phyloP scores from a whole-genome alignment of 2,329 filamentous ascomycete species.

The Myotisia sp. region DNA sequence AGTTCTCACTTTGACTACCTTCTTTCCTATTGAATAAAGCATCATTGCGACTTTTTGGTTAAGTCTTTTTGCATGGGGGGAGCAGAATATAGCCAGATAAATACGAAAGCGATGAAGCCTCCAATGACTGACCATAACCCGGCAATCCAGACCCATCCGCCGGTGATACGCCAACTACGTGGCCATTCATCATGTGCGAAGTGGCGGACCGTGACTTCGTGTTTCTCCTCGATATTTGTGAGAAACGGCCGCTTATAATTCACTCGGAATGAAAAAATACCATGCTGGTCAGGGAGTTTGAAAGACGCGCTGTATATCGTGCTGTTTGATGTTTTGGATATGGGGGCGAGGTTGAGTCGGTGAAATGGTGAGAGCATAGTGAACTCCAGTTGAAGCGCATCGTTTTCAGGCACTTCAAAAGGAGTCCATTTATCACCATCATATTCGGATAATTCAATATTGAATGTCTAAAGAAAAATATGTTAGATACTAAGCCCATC shows the following conservation, averaged over 20 bases:
- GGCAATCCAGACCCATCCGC: conserved; percentile 86
- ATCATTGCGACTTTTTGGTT: conserved; percentile 10
- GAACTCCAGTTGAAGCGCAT: conserved; percentile 86
- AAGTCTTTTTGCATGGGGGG: conserved; percentile 25
- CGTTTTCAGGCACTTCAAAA: conserved; percentile 54
- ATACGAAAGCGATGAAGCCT: conserved; percentile 74
- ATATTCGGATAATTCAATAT: conserved; percentile 81
- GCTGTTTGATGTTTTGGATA: conserved; percentile 47
- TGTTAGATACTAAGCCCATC: neutral
- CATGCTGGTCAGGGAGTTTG: conserved; percentile 85
- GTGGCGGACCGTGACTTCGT: conserved; percentile 85
- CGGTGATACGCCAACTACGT: conserved; percentile 75
- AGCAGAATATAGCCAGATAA: conserved; percentile 71
- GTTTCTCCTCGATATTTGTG: conserved; percentile 81
- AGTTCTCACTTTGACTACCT: neutral
- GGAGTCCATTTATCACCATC: conserved; percentile 57
- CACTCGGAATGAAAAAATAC: conserved; percentile 95
- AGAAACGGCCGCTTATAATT: conserved; percentile 95
- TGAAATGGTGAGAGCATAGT: conserved; percentile 98
- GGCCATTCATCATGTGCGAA: conserved; percentile 97
- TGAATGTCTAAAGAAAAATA: conserved; percentile 49
- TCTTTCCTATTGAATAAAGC: neutral
- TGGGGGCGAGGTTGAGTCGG: conserved; percentile 56
- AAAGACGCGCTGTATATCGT: conserved; percentile 64
- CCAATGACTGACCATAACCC: conserved; percentile 71